phyloP scores from a whole-genome alignment of 2,329 filamentous ascomycete genomes.

The Fusarium pseudoanthophilum region DNA sequence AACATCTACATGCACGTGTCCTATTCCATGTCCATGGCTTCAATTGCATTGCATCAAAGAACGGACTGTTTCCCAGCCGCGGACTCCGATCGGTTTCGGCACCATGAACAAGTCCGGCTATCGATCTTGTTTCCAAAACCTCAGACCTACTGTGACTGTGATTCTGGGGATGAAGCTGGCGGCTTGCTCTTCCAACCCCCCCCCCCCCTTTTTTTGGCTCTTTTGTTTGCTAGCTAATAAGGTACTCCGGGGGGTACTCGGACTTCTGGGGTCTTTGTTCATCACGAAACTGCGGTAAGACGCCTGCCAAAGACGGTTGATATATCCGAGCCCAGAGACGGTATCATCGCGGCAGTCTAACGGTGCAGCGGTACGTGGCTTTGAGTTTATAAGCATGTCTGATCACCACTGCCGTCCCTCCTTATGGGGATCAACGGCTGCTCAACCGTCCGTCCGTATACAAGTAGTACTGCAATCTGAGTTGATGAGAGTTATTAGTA shows the following conservation, averaged over 20 bases:
- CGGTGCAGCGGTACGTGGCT: background rate
- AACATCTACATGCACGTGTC: constrained; percentile 8
- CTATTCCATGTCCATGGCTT: background rate
- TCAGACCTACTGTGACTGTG: background rate
- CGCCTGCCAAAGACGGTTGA: constrained; percentile 13
- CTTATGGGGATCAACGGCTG: constrained; percentile 11
- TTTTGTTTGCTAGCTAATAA: background rate
- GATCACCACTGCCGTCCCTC: constrained; percentile 21
- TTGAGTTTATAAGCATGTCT: constrained; percentile 2
- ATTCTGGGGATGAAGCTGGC: background rate
- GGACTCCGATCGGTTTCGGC: constrained; percentile 45
- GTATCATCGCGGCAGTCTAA: constrained; percentile 15
- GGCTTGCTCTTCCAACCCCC: background rate
- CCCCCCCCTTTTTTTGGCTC: background rate
- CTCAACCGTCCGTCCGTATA: background rate
- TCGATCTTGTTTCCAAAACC: constrained; percentile 17
- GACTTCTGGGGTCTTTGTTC: background rate
- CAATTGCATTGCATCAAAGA: constrained; percentile 1
- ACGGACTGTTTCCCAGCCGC: constrained; percentile 25
- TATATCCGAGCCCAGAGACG: constrained; percentile 31
- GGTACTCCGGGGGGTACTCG: background rate
- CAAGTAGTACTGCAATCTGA: background rate
- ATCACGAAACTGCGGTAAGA: constrained; percentile 21
- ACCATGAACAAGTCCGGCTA: constrained; percentile 39
- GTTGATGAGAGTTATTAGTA: background rate